A percentile compares a stretch with the other conserved stretches of the same genome.
Evolutionary conservation across 257 asterid species (phyloP).

Genomic region (Ilex aquifolium): DNA sequence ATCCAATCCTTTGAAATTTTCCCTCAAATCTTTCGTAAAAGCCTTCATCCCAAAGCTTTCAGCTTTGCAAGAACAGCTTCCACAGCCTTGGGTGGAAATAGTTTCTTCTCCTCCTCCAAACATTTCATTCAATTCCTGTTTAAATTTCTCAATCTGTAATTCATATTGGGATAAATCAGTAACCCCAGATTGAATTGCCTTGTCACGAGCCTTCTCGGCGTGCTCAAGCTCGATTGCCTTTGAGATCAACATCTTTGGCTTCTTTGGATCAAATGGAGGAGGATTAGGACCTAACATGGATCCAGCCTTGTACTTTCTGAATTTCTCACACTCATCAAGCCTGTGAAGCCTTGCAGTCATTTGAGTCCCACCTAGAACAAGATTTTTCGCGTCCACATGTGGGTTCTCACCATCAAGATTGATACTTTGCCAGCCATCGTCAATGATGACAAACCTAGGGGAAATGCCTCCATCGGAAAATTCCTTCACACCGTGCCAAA

Average conservation of each 20-base stretch:
- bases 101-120: slow-evolving; percentile 25
- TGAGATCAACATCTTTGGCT: slow-evolving; percentile 50
- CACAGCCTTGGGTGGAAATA: slow-evolving; percentile 20
- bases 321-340: slow-evolving; percentile 60
- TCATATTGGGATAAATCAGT: slow-evolving; percentile 34
- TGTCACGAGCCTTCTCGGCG: slow-evolving; percentile 55
- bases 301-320: slow-evolving; percentile 44
- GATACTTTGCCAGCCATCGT: slow-evolving; percentile 79
- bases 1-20: slow-evolving; percentile 56
- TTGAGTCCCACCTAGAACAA: slow-evolving; percentile 60
- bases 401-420: slow-evolving; percentile 40
- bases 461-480: slow-evolving; percentile 49
- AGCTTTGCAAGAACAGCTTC: slow-evolving; percentile 25
- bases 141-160: slow-evolving; percentile 18
- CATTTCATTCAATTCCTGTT: slow-evolving; percentile 40
- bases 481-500: slow-evolving; percentile 21
- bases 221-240: slow-evolving; percentile 72
- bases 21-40: slow-evolving; percentile 42
- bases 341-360: slow-evolving; percentile 69
- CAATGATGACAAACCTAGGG: slow-evolving; percentile 61
- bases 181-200: slow-evolving; percentile 38
- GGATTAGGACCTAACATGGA: slow-evolving; percentile 31
- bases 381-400: slow-evolving; percentile 44
- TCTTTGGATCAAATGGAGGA: slow-evolving; percentile 49
- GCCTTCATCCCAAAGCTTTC: slow-evolving; percentile 46